Evolutionary conservation across 148 eudicot genomes (phyloP), one percentile per base, ranked within the genome.

Genomic region (Cornus controversa): DNA sequence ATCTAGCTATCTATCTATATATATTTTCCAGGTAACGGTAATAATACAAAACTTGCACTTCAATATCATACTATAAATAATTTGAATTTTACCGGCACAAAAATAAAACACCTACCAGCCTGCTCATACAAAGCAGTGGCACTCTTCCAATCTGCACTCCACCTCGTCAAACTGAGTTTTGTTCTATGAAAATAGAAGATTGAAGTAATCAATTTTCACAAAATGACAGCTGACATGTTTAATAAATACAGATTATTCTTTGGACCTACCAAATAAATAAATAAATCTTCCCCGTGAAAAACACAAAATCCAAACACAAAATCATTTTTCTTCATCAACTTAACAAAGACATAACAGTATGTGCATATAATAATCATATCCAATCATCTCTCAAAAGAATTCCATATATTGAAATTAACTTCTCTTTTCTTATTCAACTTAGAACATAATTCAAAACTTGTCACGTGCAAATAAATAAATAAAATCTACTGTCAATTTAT

Each of bases 131-230:
- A 64, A 47, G 53, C 79, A 36, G 91, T 82, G 66, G 98, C 98
- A 71, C 84, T 83, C 75, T 71, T 90, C 98, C 98, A 93, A 86
- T 93, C 98, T 72, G 93, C 92, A 84, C 84, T 93, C 98, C 98
- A 93, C 82, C 98, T 87, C 6, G 98, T 93, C 53, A 93, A 73
- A 76, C 88, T 90, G 60, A 93, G 90, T 77, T 87, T 91, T 66
- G 96, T 91, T 66, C 92, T 89, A 68, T 37, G 23, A 54, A 31
- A 78, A 42, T n/a, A 26, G 45, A 13, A 24, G 10, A 77, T 23
- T 36, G 31, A 76, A 60, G 22, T 2, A 31, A 57, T 60, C 20
- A 79, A 23, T 47, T 34, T 5, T 14, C 28, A 26, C 16, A 8
- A 36, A 69, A 68, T 66, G 40, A 9, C 24, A 8, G 18, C 10